Evolutionary conservation across 176 grass and related monocot genomes (phyloP).

Genomic region (Juncus effusus): DNA sequence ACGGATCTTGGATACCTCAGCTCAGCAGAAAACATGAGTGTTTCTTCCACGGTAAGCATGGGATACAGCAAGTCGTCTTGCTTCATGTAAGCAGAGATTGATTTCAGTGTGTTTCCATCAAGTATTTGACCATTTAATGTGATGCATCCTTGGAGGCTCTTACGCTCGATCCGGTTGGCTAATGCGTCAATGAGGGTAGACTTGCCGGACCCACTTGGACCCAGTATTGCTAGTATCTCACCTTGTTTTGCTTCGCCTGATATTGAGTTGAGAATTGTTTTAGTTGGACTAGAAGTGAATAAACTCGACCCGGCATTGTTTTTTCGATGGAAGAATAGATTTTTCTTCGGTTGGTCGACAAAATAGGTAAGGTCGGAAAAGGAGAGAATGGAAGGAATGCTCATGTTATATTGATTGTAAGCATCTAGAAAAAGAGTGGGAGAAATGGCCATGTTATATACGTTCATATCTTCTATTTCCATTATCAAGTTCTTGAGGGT

Average conservation of each 20-base stretch:
- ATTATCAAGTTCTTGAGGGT: not conserved
- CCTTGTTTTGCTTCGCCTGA: conserved; percentile 63
- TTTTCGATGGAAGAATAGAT: not conserved
- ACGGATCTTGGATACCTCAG: conserved; percentile 50
- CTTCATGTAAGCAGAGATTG: conserved; percentile 73
- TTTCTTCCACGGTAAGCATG: conserved; percentile 87
- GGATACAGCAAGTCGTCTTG: conserved; percentile 79
- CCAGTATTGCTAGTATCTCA: conserved; percentile 59
- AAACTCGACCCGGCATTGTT: not conserved
- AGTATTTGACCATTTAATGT: conserved; percentile 51
- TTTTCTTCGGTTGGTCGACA: not conserved
- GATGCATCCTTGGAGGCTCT: conserved; percentile 55
- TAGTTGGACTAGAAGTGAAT: not conserved
- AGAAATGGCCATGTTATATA: not conserved
- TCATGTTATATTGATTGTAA: not conserved
- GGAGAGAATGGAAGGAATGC: not conserved
- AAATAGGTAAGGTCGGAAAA: conserved; percentile 20
- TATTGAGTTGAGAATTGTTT: conserved; percentile 50
- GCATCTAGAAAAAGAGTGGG: not conserved
- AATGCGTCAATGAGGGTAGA: conserved; percentile 78
- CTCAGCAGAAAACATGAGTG: conserved; percentile 69
- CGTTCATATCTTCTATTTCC: not conserved
- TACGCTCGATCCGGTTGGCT: conserved; percentile 43
- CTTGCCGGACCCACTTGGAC: conserved; percentile 74
- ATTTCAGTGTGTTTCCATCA: conserved; percentile 54